Evolutionary conservation across 2,329 filamentous ascomycete genomes (phyloP), one percentile per base, ranked within the genome.

Genomic region (Pestalotiopsis sp.): DNA sequence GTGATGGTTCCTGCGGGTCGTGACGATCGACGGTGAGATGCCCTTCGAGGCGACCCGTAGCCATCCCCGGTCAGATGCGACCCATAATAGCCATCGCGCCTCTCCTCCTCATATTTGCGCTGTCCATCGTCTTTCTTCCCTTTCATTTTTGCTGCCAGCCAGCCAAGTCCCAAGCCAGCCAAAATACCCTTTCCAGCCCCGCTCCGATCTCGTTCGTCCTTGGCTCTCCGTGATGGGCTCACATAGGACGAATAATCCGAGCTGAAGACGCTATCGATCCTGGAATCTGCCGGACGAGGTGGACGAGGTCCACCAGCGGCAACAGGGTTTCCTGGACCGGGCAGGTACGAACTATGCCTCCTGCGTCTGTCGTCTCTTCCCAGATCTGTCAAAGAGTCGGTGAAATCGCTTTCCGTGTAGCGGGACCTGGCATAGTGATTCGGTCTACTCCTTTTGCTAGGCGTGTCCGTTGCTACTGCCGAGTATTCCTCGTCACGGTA

Each of bases 61-160:
- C 91, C 91, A 76, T 94, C 92, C 36, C 89, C 92, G 2, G 92
- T 93, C 70, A 88, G 93, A 73, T 85, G 85, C 25, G 90, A 88
- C n/a, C 86, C 84, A 39, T 86, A 86, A 45, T 87, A 88, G 4
- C 92, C 87, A 25, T 89, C 87, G 66, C 89, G 86, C 72, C 82
- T 80, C 52, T 86, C 81, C 38, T 85, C 84, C 64, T 86, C 86
- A 66, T 81, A 81, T 70, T 75, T 82, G 69, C 81, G 81, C 36
- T 84, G 81, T 72, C 88, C 81, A 77, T 91, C 85, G 11, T 60
- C 72, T 76, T 84, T 77, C 73, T 89, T 80, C 78, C 90, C 85
- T 72, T 86, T 88, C 77, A 92, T 85, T 77, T 88, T 88, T 80
- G 87, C 91, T 6, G 88, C 87, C 62, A 94, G 81, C 82, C 91